phyloP scores from a whole-genome alignment of 1,284 basidiomycete genomes.

The Retiboletus flavoniger region DNA sequence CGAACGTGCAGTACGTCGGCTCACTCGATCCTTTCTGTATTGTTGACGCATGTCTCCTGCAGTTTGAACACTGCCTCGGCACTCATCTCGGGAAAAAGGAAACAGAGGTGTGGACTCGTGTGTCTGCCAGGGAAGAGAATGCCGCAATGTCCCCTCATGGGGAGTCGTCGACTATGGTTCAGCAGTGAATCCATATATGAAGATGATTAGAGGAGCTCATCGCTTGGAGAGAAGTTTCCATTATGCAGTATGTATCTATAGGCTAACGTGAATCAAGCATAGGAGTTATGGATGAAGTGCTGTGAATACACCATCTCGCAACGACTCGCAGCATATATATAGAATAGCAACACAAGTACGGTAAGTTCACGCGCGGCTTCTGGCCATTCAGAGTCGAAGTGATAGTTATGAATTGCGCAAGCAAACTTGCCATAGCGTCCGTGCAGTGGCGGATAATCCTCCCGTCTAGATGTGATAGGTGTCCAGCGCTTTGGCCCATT shows the following conservation, averaged over 20 bases:
- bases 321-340: constrained; percentile 1
- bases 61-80: constrained; percentile 14
- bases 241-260: constrained; percentile 26
- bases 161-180: background rate
- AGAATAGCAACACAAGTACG: constrained; percentile 5
- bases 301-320: constrained; percentile 18
- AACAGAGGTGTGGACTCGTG: constrained; percentile 13
- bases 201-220: background rate
- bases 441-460: constrained; percentile 11
- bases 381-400: background rate
- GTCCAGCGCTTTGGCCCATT: background rate
- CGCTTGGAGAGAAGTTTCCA: constrained; percentile 1
- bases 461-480: constrained; percentile 17
- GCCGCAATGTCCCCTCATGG: background rate
- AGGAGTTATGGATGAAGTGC: constrained; percentile 4
- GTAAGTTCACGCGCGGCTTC: constrained; percentile 6
- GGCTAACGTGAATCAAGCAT: constrained; percentile 6
- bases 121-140: background rate
- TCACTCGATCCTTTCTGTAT: background rate
- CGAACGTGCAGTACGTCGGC: constrained; percentile 5
- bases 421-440: constrained; percentile 7
- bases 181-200: background rate
- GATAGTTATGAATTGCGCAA: constrained; percentile 17
- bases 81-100: background rate
- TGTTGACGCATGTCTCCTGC: background rate